Evolutionary conservation across 345 rosid genomes (phyloP), one percentile per base, ranked within the genome.

Genomic region (Euphorbia pulcherrima): DNA sequence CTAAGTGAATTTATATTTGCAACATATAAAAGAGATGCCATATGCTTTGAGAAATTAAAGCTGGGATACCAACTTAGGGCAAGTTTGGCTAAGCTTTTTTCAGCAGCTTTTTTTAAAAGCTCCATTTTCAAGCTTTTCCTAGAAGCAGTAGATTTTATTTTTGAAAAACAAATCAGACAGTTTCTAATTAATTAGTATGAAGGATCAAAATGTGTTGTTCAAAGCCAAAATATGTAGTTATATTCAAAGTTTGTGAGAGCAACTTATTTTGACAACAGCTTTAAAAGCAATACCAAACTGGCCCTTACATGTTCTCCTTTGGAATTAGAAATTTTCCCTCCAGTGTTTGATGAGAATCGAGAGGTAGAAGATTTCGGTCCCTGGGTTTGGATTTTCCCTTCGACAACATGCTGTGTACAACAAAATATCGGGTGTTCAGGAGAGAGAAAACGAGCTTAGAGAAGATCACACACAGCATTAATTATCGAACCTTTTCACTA

Each of bases 401-500:
- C 58, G 24, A 62, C 29, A 21, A 75, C 67, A 68, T 67, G 81
- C 95, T 87, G 81, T 87, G 81, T 67, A 72, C 24, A 2, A 47
- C 4, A 68, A 35, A 67, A 44, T 52, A 55, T 55, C 16, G 21
- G 29, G n/a, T 11, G n/a, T 55, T 11, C 24, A 17, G 48, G 60
- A 68, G 54, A 60, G 59, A 35, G 53, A 75, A 12, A 71, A 39
- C n/a, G 53, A 26, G 14, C 13, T 27, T 10, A 54, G 17, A 26
- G 60, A 3, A 50, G 29, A 41, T 26, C 7, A 17, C 52, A 41
- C 12, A 28, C 62, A 53, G 21, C 11, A 69, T 6, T n/a, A 6
- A 28, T 27, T 11, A 39, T 67, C 53, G 39, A 70, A 89, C 99
- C 97, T 83, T 84, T 70, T 83, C 82, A 68, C 74, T 73, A 68